Conservation (phyloP, 2,329 filamentous ascomycete genomes). For the Bisporella sp. region DNA sequence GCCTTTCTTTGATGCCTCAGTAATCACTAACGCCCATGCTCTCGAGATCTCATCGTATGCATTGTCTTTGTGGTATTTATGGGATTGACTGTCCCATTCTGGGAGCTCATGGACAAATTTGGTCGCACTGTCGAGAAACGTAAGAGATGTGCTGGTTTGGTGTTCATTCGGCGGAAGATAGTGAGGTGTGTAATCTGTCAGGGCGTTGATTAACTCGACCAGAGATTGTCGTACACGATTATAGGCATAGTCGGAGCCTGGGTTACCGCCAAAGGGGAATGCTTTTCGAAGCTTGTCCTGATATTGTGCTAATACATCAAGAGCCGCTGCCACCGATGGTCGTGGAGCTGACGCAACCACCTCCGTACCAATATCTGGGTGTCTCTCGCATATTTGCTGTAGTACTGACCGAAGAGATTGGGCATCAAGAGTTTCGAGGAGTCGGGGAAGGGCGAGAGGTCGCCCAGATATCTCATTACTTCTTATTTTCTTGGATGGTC, state of each 20-base stretch:
- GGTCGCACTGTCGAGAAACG: constrained; percentile 84
- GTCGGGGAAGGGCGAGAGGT: constrained; percentile 60
- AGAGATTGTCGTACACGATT: constrained; percentile 83
- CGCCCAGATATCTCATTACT: constrained; percentile 61
- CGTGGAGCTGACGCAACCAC: constrained; percentile 77
- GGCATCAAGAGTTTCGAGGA: constrained; percentile 90
- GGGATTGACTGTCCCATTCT: constrained; percentile 81
- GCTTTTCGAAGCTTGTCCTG: constrained; percentile 69
- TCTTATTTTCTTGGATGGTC: constrained; percentile 57
- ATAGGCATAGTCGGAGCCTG: constrained; percentile 87
- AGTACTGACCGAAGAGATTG: constrained; percentile 78
- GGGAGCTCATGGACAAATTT: constrained; percentile 84
- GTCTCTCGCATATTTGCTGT: constrained; percentile 85
- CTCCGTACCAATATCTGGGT: constrained; percentile 79
- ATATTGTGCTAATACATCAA: constrained; percentile 77
- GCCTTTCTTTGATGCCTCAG: constrained; percentile 83
- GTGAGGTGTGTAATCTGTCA: constrained; percentile 91
- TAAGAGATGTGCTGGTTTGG: constrained; percentile 75
- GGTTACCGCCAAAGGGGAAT: constrained; percentile 78
- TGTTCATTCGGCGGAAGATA: constrained; percentile 88
- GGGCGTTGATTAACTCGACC: constrained; percentile 73
- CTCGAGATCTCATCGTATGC: constrained; percentile 94
- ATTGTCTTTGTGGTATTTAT: constrained; percentile 89
- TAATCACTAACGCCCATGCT: constrained; percentile 87
- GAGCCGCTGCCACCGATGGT: constrained; percentile 74